Base-by-base conservation (phyloP, 176 grass and related monocot species). In the Zea luxurians region DNA sequence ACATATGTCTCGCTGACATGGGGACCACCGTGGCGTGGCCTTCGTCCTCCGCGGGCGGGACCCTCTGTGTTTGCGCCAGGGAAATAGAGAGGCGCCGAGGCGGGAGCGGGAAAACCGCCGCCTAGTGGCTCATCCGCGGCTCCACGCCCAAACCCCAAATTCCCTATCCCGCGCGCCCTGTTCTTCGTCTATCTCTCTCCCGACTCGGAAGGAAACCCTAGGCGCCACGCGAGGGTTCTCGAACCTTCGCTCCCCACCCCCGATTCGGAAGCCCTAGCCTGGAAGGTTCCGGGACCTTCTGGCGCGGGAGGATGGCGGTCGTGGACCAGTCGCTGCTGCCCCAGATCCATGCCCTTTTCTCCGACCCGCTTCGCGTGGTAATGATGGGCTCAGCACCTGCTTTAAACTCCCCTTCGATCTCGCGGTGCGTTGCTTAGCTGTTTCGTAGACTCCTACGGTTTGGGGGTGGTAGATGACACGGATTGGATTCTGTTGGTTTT, bases 301-400 rank as follows among this genome's bases (percentile, higher is more conserved):
- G 35, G 66, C 59, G 15, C 59, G 21, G 48, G 48, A 77, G 3
- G 44, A 99, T 96, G 96, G 88, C 83, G 67, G 81, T 37, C n/a
- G 70, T 5, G 12, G 82, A 88, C 82, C 82, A 68, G 68, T 64
- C 84, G 34, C 75, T 84, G 53, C 83, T 99, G 36, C 80, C 90
- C 61, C 96, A 86, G 84, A 87, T 99, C 86, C 96, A 88, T 54
- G 84, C 90, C 61, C 90, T 99, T 76, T 91, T 95, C 83, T 85
- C 88, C 72, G 92, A 99, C 80, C 90, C 86, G 64, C 96, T 95
- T 67, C 88, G 93, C 77, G 96, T 99, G 92, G 96, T 99, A 86
- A 89, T 43, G 46, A 90, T 43, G 38, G 52, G 60, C 72, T 18
- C 15, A 4, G 64, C 55, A 27, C 55, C 37, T 4, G 4, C 16